Conservation (phyloP, 2,329 filamentous ascomycete species). For the Ceratocystis harringtonii region DNA sequence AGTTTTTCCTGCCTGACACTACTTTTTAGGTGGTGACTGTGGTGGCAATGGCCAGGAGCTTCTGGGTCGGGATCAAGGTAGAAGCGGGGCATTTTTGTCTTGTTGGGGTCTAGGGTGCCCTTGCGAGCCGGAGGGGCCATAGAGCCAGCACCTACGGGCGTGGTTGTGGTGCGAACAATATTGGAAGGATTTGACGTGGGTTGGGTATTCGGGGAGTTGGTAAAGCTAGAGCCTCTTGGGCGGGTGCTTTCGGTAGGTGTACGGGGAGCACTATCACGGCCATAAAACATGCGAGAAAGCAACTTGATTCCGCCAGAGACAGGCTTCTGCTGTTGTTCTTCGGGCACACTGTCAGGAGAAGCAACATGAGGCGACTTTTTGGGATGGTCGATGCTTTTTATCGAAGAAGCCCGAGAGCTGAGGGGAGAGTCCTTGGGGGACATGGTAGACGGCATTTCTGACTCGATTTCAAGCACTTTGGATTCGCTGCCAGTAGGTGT, state of each 20-base stretch:
- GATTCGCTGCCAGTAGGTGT: not conserved
- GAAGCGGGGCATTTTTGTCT: constrained; percentile 15
- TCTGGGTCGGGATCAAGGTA: constrained; percentile 30
- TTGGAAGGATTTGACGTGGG: constrained; percentile 1
- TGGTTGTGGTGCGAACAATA: constrained; percentile 10
- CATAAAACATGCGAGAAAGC: constrained; percentile 16
- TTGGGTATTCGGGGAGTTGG: constrained; percentile 11
- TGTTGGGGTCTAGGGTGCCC: constrained; percentile 3
- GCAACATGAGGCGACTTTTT: constrained; percentile 13
- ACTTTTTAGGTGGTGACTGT: constrained; percentile 79
- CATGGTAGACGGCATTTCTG: constrained; percentile 10
- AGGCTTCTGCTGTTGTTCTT: constrained; percentile 10
- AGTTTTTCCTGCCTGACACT: constrained; percentile 89
- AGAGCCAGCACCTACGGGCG: constrained; percentile 5
- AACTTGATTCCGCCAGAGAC: constrained; percentile 15
- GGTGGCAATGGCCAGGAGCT: constrained; percentile 65
- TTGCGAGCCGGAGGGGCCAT: constrained; percentile 8
- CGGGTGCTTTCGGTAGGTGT: constrained; percentile 11
- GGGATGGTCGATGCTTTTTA: constrained; percentile 13
- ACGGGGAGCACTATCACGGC: constrained; percentile 10
- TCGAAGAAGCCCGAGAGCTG: constrained; percentile 17
- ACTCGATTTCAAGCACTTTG: not conserved
- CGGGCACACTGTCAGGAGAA: constrained; percentile 6
- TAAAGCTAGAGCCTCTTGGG: constrained; percentile 17
- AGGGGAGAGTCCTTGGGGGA: constrained; percentile 15